Base-by-base conservation (phyloP, 2,329 filamentous ascomycete genomes). In the Fusarium paranaense region DNA sequence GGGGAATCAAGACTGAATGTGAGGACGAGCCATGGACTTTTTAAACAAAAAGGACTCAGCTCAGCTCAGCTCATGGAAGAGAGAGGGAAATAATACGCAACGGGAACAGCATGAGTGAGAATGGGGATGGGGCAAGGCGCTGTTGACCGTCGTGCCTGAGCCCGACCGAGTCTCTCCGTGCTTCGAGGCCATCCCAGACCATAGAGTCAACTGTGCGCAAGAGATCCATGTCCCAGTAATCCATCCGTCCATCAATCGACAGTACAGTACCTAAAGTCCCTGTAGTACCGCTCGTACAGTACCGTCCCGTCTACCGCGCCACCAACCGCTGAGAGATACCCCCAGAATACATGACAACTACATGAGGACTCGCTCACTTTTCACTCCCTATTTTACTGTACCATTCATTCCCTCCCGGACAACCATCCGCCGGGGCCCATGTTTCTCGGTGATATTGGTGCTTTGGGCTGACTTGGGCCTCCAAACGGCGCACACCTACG, bases 21-120 rank as follows among this genome's bases (percentile, higher is more conserved):
- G 50, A 64, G 62, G 50, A 70, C 52, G 72, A 73, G 72, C 47
- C 64, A 69, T 60, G 69, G 72, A 70, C 72, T 70, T 74, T 74
- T 70, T 74, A 74, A 75, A 70, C 30, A 13, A 69, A 22, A 58
- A 18, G n/a, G 45, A 64, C 27, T 27, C 52, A 50, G 27, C n/a
- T 32, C 22, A 47, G 42, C 42, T 40, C n/a, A 40, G 33, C 6
- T 14, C 27, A 30, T 8, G 9, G 30, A 32, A 38, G 32, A 50
- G 14, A 56, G 20, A 67, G 37, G 37, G 14, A 58, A 58, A 69
- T 64, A 57, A 74, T 67, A 47, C 42, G 38, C 66, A 40, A 54
- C 60, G 37, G 18, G 18, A 20, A 45, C 52, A 56, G 59, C 58
- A 72, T 56, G 62, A 62, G 66, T 60, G 64, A 40, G 69, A 74